These are phyloP conservation scores for Tagetes patula DNA, from an alignment of 129 eudicot species.

Conservation along the genomic window DNA sequence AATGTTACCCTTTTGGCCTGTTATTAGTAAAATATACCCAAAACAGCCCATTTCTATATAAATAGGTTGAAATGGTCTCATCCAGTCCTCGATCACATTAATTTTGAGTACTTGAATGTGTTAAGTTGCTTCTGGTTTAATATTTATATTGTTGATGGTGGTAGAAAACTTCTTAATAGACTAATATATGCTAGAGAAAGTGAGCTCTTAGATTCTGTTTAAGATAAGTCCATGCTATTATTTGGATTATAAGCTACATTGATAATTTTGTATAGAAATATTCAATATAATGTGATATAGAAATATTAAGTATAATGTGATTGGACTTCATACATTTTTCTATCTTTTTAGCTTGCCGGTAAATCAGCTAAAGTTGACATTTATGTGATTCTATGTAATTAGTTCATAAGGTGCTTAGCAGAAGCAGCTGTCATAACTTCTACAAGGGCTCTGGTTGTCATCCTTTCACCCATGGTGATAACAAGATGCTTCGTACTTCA, in stretches of 20 bases:
- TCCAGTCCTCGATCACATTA: neutral
- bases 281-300: slow-evolving; percentile 1
- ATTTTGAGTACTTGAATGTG: slow-evolving; percentile 14
- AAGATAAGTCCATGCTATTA: slow-evolving; percentile 10
- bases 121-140: slow-evolving; percentile 4
- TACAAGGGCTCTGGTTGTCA: slow-evolving; percentile 35
- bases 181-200: slow-evolving; percentile 7
- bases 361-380: slow-evolving; percentile 6
- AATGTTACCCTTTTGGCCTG: neutral
- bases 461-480: slow-evolving; percentile 35
- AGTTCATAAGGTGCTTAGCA: slow-evolving; percentile 31
- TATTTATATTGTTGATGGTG: neutral
- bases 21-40: slow-evolving; percentile 1
- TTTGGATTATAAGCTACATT: neutral
- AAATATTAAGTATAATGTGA: neutral
- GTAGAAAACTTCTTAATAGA: neutral
- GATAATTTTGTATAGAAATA: neutral
- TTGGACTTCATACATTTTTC: neutral
- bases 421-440: slow-evolving; percentile 35
- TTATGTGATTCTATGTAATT: slow-evolving; percentile 22
- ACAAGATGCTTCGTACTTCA: slow-evolving; percentile 33
- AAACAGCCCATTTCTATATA: neutral
- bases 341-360: slow-evolving; percentile 6
- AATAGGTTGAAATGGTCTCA: neutral
- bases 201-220: slow-evolving; percentile 4